Evolutionary conservation across 345 rosid genomes (phyloP).

Genomic region (Clausena lansium): DNA sequence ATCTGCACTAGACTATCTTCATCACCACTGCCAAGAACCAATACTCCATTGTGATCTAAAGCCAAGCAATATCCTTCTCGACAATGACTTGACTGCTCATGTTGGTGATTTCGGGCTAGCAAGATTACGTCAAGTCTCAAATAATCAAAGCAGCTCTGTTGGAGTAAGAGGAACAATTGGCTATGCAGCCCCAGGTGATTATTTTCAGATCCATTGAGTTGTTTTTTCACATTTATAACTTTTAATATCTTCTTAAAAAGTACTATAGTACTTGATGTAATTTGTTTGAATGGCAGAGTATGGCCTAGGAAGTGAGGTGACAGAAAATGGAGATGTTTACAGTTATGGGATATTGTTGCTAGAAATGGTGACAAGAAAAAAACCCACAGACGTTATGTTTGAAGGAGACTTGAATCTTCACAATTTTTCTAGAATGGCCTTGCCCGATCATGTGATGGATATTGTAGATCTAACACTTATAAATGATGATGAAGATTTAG

Average conservation of each 20-base stretch:
- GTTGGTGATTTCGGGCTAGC: background rate
- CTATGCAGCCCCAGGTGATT: background rate
- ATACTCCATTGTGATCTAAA: background rate
- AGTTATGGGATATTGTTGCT: background rate
- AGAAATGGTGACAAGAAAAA: background rate
- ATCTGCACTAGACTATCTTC: background rate
- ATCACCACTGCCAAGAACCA: background rate
- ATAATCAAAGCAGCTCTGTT: background rate
- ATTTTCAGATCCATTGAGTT: background rate
- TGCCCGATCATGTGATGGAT: background rate
- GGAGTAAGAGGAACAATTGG: background rate
- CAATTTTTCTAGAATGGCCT: background rate
- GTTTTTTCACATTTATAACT: background rate
- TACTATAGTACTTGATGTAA: background rate
- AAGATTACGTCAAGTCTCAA: background rate
- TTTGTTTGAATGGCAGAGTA: background rate
- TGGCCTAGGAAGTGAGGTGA: background rate
- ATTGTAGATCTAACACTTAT: background rate
- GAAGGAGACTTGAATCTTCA: background rate
- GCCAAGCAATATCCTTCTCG: background rate
- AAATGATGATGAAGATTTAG: background rate
- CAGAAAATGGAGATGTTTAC: background rate
- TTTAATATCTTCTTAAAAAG: background rate
- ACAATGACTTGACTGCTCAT: background rate
- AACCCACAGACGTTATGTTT: background rate